phyloP scores from a whole-genome alignment of 75 land plant genomes.

The Gnetum montanum region DNA sequence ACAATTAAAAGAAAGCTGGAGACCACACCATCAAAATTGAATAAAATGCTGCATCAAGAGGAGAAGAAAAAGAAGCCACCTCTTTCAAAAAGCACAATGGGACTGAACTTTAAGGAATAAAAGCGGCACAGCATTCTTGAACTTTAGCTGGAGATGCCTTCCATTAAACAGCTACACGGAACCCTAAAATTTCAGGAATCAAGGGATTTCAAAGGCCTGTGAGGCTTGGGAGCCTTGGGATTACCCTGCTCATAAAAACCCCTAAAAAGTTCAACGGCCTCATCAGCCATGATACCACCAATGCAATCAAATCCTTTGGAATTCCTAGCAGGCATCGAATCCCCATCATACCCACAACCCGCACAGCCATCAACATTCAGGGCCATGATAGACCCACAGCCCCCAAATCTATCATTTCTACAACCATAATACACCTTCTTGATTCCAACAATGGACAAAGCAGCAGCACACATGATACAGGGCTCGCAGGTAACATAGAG shows the following conservation, averaged over 20 bases:
- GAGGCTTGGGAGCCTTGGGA: conserved; percentile 90
- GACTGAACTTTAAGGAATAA: no score
- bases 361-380: conserved; percentile 47
- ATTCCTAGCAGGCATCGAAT: conserved; percentile 1
- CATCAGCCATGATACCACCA: conserved; percentile 82
- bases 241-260: conserved; percentile 94
- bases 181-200: no score
- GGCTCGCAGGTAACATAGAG: conserved; percentile 98
- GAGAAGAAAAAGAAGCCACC: no score
- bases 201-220: conserved; percentile 52
- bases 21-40: no score
- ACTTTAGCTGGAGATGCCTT: no score
- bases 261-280: conserved; percentile 76
- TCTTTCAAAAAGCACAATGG: no score
- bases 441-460: conserved; percentile 79
- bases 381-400: conserved; percentile 86
- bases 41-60: no score
- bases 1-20: no score
- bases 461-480: conserved; percentile 96
- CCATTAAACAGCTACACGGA: no score
- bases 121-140: no score
- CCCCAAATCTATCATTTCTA: conserved; percentile 96
- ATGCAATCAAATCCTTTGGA: conserved; percentile 48
- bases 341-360: neutral
- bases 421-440: conserved; percentile 85